phyloP scores from a whole-genome alignment of 2,329 filamentous ascomycete genomes.

The Daldinia eschscholtzii region DNA sequence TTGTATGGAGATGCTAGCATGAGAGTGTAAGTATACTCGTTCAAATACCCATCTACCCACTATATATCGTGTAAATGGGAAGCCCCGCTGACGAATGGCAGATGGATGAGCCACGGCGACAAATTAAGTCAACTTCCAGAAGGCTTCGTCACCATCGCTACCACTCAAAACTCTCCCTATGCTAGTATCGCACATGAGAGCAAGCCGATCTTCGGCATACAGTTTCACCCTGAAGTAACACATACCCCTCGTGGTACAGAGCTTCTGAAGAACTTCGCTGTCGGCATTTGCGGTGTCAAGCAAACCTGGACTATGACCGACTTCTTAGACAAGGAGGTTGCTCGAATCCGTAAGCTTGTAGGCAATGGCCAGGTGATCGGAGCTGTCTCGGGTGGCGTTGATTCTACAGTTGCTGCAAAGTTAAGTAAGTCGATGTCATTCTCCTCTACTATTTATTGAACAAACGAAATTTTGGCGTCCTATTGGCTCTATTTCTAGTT shows the following conservation, averaged over 20 bases:
- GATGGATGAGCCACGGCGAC: slow-evolving; percentile 85
- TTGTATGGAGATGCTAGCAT: slow-evolving; percentile 64
- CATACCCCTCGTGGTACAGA: slow-evolving; percentile 47
- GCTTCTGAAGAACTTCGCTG: slow-evolving; percentile 49
- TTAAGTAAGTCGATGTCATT: slow-evolving; percentile 61
- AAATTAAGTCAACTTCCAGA: slow-evolving; percentile 82
- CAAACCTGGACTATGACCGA: slow-evolving; percentile 88
- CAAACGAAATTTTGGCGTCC: not conserved
- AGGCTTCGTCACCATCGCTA: slow-evolving; percentile 79
- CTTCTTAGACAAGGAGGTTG: slow-evolving; percentile 85
- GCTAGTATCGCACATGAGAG: slow-evolving; percentile 81
- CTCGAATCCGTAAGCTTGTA: slow-evolving; percentile 83
- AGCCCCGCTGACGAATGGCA: not conserved
- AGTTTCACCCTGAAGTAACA: slow-evolving; percentile 88
- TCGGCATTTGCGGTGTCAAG: slow-evolving; percentile 82
- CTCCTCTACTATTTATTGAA: not conserved
- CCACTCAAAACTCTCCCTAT: slow-evolving; percentile 80
- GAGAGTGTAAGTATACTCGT: slow-evolving; percentile 18
- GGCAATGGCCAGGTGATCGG: slow-evolving; percentile 82
- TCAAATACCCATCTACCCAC: not conserved
- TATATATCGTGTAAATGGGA: not conserved
- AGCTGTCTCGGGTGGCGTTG: slow-evolving; percentile 75
- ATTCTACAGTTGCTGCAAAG: slow-evolving; percentile 87
- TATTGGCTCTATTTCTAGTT: not conserved
- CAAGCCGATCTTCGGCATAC: slow-evolving; percentile 77